A percentile compares a stretch with the other conserved stretches of the same genome.
These are phyloP conservation scores for Didymella segeticola DNA, from an alignment of 2,329 filamentous ascomycete genomes.

Conservation along the genomic window DNA sequence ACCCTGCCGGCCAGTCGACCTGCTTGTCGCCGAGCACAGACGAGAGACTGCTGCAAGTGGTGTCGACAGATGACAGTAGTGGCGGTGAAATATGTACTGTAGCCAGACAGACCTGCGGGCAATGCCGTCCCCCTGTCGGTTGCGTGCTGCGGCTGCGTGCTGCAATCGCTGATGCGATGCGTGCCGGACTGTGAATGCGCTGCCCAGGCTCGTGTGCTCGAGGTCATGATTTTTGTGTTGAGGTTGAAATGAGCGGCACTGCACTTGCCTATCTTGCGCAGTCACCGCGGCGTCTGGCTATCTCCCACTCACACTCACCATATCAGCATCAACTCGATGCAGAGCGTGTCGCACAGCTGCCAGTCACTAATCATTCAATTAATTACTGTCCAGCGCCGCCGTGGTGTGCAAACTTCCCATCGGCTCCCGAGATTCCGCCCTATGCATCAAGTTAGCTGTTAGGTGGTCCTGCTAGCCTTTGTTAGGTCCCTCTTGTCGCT, in stretches of 20 bases:
- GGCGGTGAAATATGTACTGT: conserved; percentile 22
- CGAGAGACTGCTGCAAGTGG: conserved; percentile 1
- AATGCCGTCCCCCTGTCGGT: too few species aligned
- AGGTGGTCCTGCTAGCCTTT: conserved; percentile 9
- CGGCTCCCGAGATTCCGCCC: conserved; percentile 22
- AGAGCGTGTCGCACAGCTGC: conserved; percentile 13
- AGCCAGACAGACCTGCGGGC: too few species aligned
- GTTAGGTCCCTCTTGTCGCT: conserved; percentile 12
- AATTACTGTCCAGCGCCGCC: background rate
- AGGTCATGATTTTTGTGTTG: conserved; percentile 18
- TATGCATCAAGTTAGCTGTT: conserved; percentile 15
- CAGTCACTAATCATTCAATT: conserved; percentile 8
- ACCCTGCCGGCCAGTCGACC: conserved; percentile 15
- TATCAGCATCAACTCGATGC: conserved; percentile 8
- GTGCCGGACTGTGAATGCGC: conserved; percentile 9
- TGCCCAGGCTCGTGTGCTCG: conserved; percentile 11
- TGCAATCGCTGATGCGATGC: conserved; percentile 3
- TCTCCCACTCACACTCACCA: conserved; percentile 11
- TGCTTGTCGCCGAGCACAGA: conserved; percentile 21
- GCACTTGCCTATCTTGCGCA: conserved; percentile 28
- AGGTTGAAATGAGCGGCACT: conserved; percentile 24
- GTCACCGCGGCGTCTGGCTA: conserved; percentile 17
- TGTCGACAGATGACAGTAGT: conserved; percentile 20
- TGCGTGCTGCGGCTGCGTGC: background rate
- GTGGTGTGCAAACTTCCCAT: conserved; percentile 17